Base-by-base conservation (phyloP, 1,284 basidiomycete genomes). In the Tausonia pullulans region DNA sequence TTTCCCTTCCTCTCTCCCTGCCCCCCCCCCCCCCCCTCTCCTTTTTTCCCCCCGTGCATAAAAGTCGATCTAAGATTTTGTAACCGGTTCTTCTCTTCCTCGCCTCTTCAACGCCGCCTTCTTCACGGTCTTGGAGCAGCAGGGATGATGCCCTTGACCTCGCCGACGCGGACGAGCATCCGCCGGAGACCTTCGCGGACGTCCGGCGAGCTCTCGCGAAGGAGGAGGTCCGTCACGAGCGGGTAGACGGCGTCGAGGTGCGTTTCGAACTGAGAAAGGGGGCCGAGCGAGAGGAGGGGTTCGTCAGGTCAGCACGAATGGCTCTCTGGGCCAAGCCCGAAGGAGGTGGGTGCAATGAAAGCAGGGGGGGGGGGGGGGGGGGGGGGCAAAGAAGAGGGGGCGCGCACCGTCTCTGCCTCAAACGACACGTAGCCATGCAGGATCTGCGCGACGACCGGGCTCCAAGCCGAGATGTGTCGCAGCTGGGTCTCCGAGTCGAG, bases 381-480 rank as follows among this genome's bases (percentile, higher is more conserved):
- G 54, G 59, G 43, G 55, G 60, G 57, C 51, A 27, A 27, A 48
- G 14, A 16, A 61, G 46, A 49, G 63, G 62, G 48, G n/a, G 81
- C 90, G 81, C 90, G 78, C 73, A 92, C 90, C 46, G 88, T 84
- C 72, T 87, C 90, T 69, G 91, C 86, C 68, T 97, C 90, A 69
- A 98, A 90, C 41, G 82, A 83, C 72, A 86, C 86, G 71, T 94
- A 91, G 9, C 96, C 96, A 66, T 88, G 85, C 43, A 99, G 76
- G 59, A 98, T 91, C 74, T 97, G 94, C 3, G 87, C 87, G 13
- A 98, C 88, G 41, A 99, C 96, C 10, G 96, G 96, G 43, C 90
- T 96, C 96, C 96, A 99, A 0, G 97, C 95, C 9, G 86, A 78
- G 67, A 99, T 95, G 73, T 98, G 98, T 75, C 98, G 90, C 59